Evolutionary conservation across 495 filamentous ascomycete species (phyloP).

Genomic region (Melanomma pulvis-pyrius): DNA sequence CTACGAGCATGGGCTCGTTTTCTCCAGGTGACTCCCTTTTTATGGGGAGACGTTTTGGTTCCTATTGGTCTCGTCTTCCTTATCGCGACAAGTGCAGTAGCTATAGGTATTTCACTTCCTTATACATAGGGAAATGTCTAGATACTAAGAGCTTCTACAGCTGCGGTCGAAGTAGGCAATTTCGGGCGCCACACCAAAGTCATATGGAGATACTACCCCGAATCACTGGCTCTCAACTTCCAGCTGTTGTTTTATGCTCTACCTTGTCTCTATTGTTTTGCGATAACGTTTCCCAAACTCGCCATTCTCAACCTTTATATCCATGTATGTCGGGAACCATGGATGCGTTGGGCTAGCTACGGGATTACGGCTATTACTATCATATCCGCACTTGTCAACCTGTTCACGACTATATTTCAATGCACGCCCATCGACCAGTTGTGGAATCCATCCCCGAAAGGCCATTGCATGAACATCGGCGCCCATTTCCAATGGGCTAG

Average conservation of each 20-base stretch:
- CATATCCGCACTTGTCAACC: neutral
- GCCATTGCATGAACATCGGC: conserved; percentile 5
- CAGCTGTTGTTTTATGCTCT: neutral
- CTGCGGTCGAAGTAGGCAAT: neutral
- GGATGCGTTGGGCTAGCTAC: neutral
- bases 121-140: neutral
- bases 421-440: neutral
- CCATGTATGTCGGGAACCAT: neutral
- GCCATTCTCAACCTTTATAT: neutral
- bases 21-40: neutral
- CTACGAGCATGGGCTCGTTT: neutral
- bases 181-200: conserved; percentile 3
- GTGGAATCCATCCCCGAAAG: neutral
- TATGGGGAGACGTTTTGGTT: neutral
- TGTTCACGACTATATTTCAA: conserved; percentile 4
- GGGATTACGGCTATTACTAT: neutral
- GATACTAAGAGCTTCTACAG: neutral
- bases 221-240: neutral
- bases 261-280: neutral
- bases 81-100: neutral
- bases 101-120: neutral
- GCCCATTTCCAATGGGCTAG: neutral
- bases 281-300: neutral
- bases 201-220: neutral
- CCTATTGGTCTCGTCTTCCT: neutral